phyloP scores from a whole-genome alignment of 2,329 filamentous ascomycete genomes.

The Botrytis elliptica region DNA sequence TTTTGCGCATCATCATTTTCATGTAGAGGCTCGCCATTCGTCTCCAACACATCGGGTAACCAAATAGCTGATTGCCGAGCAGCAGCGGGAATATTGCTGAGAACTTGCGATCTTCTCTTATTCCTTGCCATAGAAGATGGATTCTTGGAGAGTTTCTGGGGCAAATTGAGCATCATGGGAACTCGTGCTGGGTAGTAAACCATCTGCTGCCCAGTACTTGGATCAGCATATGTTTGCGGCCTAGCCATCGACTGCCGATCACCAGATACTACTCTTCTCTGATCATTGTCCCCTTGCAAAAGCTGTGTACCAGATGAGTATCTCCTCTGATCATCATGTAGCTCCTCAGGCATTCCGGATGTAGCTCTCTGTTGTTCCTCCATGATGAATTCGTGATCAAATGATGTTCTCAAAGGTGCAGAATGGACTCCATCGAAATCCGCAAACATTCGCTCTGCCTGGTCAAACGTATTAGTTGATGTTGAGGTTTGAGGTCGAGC shows the following conservation, averaged over 20 bases:
- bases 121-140: constrained; percentile 64
- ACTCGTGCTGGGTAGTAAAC: constrained; percentile 95
- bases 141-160: constrained; percentile 78
- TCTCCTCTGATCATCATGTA: constrained; percentile 7
- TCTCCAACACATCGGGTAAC: constrained; percentile 39
- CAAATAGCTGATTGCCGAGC: constrained; percentile 42
- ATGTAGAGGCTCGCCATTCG: constrained; percentile 26
- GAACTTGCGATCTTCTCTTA: constrained; percentile 69
- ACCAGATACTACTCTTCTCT: constrained; percentile 22
- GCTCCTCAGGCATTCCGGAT: neutral
- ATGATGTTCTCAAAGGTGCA: constrained; percentile 28
- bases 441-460: constrained; percentile 66
- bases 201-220: constrained; percentile 73
- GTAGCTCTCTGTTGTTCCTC: neutral
- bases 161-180: constrained; percentile 88
- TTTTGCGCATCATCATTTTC: constrained; percentile 32
- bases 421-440: constrained; percentile 83
- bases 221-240: constrained; percentile 60
- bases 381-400: constrained; percentile 15
- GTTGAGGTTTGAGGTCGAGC: constrained; percentile 32
- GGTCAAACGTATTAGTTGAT: constrained; percentile 54
- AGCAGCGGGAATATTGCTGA: constrained; percentile 59
- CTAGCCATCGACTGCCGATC: constrained; percentile 37
- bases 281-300: constrained; percentile 17
- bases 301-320: constrained; percentile 23